Conservation (phyloP, 805 yeast species). For the Schizosaccharomyces cryophilus region DNA sequence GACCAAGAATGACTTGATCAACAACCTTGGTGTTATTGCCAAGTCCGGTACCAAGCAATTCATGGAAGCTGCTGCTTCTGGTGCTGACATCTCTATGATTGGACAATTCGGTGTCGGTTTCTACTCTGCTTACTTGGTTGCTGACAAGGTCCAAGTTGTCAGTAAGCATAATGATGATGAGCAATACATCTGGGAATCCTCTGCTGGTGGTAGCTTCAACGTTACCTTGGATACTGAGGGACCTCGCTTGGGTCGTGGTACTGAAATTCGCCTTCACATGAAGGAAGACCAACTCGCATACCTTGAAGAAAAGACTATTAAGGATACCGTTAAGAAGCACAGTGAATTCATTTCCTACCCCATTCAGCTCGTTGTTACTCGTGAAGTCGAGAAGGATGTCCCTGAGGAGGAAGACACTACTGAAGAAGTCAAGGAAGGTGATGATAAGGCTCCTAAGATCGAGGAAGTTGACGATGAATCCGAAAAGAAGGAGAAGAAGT, state of each 20-base stretch:
- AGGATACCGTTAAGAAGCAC: slow-evolving; percentile 98
- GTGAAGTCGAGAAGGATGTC: slow-evolving; percentile 95
- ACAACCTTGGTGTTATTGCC: slow-evolving; percentile 98
- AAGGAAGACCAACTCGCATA: slow-evolving; percentile 98
- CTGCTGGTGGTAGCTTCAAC: slow-evolving; percentile 98
- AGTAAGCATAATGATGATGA: slow-evolving; percentile 97
- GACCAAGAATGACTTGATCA: slow-evolving; percentile 97
- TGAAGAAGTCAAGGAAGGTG: slow-evolving; percentile 30
- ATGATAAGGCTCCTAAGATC: slow-evolving; percentile 49
- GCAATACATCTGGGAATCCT: slow-evolving; percentile 98
- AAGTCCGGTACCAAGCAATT: slow-evolving; percentile 98
- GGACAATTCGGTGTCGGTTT: slow-evolving; percentile 99
- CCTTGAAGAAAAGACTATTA: slow-evolving; percentile 97
- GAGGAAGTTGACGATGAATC: slow-evolving; percentile 52
- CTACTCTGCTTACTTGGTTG: slow-evolving; percentile 96
- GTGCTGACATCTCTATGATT: slow-evolving; percentile 99
- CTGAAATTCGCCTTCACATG: slow-evolving; percentile 80
- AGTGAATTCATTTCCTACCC: slow-evolving; percentile 98
- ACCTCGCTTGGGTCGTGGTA: slow-evolving; percentile 59
- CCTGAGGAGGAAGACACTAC: slow-evolving; percentile 52
- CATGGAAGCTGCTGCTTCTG: slow-evolving; percentile 98
- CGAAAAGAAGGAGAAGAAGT: slow-evolving; percentile 44
- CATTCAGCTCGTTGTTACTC: slow-evolving; percentile 90
- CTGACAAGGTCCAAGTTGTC: slow-evolving; percentile 94
- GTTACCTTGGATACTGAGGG: slow-evolving; percentile 71